Evolutionary conservation across 116 monocot genomes (phyloP), one percentile per base, ranked within the genome.

Genomic region (Phalaenopsis hybrid): DNA sequence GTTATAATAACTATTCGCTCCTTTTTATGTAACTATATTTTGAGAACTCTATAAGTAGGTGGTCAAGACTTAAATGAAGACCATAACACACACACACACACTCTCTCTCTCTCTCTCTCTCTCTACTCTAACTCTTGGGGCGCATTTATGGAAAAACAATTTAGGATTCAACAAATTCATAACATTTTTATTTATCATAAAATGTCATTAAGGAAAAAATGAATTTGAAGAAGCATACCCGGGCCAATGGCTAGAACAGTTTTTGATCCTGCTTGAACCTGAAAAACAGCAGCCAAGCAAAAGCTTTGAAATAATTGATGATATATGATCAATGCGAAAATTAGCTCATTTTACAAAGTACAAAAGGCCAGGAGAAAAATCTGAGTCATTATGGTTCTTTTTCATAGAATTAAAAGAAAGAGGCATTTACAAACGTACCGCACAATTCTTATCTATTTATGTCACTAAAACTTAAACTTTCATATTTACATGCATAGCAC

Each of bases 181-280:
- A 7, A 34, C 70, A 70, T 70, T 11, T 34, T 70, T 34, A 33
- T 12, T 13, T n/a, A 63, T 63, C 28, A 34, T 70, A 37, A 70
- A 70, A 16, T 37, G 70, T 70, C 34, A 1, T 11, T 34, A 12
- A 70, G 18, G 20, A 44, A 45, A 43, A 74, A 34, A 13, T 37
- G 10, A 37, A 37, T 13, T 33, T 33, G 15, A 12, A 70, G 17
- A 0, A 80, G 31, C 23, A 49, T 28, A 96, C 97, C 97, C 89
- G 97, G 97, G 28, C 97, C 97, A 85, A 98, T 92, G 57, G 95
- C 97, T 87, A 98, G 90, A 86, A 98, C 97, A 45, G 97, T 98
- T 83, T 81, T 94, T 55, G 97, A 98, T 15, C 97, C 97, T 68
- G 93, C 82, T 84, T 48, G 75, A 80, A 98, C 88, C 97, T 98